Evolutionary conservation across 257 asterid species (phyloP).

Genomic region (Plectranthus barbatus): DNA sequence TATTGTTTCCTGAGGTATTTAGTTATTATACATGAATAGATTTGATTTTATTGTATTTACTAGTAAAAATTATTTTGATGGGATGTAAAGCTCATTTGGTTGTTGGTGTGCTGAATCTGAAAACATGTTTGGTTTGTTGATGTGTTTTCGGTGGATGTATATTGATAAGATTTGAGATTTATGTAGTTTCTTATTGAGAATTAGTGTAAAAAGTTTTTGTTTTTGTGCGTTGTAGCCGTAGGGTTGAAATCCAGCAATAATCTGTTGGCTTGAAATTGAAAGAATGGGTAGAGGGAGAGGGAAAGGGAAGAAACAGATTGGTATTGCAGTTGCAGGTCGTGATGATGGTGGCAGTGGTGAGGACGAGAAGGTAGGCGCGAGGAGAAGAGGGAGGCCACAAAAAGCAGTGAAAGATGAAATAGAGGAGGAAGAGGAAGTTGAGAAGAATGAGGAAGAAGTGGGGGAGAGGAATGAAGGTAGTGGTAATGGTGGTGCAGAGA

Average conservation of each 20-base stretch:
- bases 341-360: slow-evolving; percentile 58
- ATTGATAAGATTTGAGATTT: not conserved
- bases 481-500: slow-evolving; percentile 32
- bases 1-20: not conserved
- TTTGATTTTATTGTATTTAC: slow-evolving; percentile 3
- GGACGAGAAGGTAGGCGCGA: slow-evolving; percentile 55
- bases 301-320: slow-evolving; percentile 58
- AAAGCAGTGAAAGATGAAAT: slow-evolving; percentile 47
- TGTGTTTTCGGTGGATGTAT: not conserved
- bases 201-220: too few species aligned
- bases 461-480: slow-evolving; percentile 28
- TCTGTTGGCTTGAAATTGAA: slow-evolving; percentile 2
- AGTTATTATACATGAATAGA: not conserved
- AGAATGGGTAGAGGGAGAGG: slow-evolving; percentile 81
- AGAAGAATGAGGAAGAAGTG: slow-evolving; percentile 43
- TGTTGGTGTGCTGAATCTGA: slow-evolving; percentile 16
- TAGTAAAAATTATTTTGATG: not conserved
- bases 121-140: not conserved
- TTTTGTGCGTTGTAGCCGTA: not conserved
- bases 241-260: not conserved
- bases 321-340: slow-evolving; percentile 24
- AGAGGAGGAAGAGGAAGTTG: slow-evolving; percentile 41
- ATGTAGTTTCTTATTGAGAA: not conserved
- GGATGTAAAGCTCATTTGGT: slow-evolving; percentile 1
- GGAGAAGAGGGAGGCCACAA: slow-evolving; percentile 75